These are phyloP conservation scores for Cymodocea nodosa DNA, from an alignment of 116 monocot species.

Conservation along the genomic window DNA sequence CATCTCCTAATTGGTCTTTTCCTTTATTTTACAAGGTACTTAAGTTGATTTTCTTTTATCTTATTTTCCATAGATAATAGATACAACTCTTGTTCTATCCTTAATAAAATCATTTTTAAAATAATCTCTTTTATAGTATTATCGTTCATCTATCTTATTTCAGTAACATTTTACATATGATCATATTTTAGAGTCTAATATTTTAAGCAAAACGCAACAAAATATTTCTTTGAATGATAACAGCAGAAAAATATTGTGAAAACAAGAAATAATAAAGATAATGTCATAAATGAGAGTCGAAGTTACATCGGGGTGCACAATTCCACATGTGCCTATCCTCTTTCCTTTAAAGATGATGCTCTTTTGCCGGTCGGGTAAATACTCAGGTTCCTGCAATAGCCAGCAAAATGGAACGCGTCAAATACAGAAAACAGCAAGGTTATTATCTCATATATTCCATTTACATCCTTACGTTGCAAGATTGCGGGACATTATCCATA, in stretches of 20 bases:
- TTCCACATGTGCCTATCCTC: constrained; percentile 19
- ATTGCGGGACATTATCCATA: constrained; percentile 7
- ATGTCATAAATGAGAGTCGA: neutral
- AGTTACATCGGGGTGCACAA: constrained; percentile 24
- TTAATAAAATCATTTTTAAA: no score
- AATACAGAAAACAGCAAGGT: neutral
- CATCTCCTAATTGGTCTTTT: no score
- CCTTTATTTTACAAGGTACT: no score
- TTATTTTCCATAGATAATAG: no score
- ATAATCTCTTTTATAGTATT: no score
- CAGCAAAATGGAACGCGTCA: neutral
- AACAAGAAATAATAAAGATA: neutral
- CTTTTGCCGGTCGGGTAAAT: constrained; percentile 15
- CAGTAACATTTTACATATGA: no score
- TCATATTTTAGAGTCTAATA: no score
- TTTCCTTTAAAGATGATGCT: constrained; percentile 15
- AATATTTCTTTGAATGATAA: neutral
- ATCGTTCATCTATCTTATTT: no score
- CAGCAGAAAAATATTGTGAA: no score
- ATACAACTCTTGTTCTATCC: no score
- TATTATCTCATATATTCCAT: neutral
- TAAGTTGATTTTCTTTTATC: no score
- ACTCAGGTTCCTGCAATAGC: constrained; percentile 18
- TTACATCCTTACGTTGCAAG: constrained; percentile 17
- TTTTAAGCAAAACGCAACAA: no score